Base-by-base conservation (phyloP, 1,284 basidiomycete genomes). In the Coniferiporia sulphurascens region DNA sequence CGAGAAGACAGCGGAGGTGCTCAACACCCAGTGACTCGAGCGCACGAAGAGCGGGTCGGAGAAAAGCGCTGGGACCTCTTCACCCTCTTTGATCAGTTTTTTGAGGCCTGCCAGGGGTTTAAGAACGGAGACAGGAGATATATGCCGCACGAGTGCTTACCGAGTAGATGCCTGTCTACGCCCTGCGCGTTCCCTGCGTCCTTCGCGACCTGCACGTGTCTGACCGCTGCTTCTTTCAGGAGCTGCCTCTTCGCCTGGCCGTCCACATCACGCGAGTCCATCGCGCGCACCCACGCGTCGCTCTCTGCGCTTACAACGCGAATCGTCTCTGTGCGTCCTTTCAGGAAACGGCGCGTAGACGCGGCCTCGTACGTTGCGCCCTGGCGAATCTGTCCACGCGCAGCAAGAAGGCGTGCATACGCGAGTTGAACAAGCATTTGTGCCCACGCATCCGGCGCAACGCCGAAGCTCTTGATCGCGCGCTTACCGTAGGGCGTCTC, bases 371-470 rank as follows among this genome's bases (percentile, higher is more conserved):
- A 96, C 19, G 93, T 93, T 3, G 81, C 88, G 6, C 86, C 79
- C 76, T 49, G 46, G 3, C 59, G 51, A 51, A 61, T 22, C 46
- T 43, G 21, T 41, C 61, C 59, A 53, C 58, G 57, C 62, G 66
- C 63, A 6, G 27, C 19, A 4, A 86, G 73, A 55, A 93, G 77
- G 7, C 91, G 81, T 62, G 77, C 83, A 70, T 93, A 93, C 4
- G 93, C 93, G 51, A 96, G 76, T 72, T 96, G 93, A 60, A 95
- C 79, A 64, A 90, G 74, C 83, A 95, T 87, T 75, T 96, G 94
- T 34, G 89, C 85, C 92, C 93, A 96, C n/a, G 89, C 89, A 69
- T 96, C 94, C 1, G 93, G 93, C 19, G 89, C 89, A 22, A 90
- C 84, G 51, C 89, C 86, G 68, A 90, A 92, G 55, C 79, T 74